Conservation (phyloP, 331 rosid genomes). For the Phaseolus coccineus region DNA sequence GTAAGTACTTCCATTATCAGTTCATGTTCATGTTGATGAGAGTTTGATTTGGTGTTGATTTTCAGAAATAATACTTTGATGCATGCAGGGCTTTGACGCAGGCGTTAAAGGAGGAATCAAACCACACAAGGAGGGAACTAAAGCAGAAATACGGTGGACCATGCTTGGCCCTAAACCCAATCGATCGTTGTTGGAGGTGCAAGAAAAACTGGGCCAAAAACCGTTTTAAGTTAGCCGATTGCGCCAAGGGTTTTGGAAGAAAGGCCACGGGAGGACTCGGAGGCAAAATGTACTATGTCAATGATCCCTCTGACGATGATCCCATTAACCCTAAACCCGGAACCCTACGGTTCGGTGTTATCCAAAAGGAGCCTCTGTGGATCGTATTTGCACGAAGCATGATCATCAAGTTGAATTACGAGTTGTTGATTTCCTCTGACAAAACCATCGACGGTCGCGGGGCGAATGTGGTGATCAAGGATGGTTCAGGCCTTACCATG, state of each 20-base stretch:
- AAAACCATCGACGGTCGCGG: slow-evolving; percentile 94
- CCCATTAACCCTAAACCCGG: slow-evolving; percentile 60
- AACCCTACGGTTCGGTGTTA: slow-evolving; percentile 60
- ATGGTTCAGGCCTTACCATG: slow-evolving; percentile 67
- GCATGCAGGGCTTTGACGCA: slow-evolving; percentile 35
- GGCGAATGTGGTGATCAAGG: slow-evolving; percentile 54
- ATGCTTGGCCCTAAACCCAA: slow-evolving; percentile 79
- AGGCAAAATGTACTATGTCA: slow-evolving; percentile 58
- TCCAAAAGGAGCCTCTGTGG: slow-evolving; percentile 71
- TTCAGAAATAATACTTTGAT: neutral
- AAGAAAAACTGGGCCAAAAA: slow-evolving; percentile 56
- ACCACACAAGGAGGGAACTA: slow-evolving; percentile 61
- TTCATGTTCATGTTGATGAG: too few relatives aligned
- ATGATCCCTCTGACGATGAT: slow-evolving; percentile 59
- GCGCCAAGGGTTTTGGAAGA: slow-evolving; percentile 75
- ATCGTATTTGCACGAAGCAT: slow-evolving; percentile 64
- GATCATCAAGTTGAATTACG: slow-evolving; percentile 58
- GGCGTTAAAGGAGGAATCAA: slow-evolving; percentile 20
- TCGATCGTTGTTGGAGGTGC: slow-evolving; percentile 90
- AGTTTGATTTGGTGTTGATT: neutral
- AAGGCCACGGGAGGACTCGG: slow-evolving; percentile 62
- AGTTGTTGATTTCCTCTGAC: slow-evolving; percentile 58
- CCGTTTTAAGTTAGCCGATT: slow-evolving; percentile 58
- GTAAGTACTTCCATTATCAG: slow-evolving; percentile 26
- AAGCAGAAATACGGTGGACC: slow-evolving; percentile 31